A percentile compares a stretch with the other conserved stretches of the same genome.
Conservation (phyloP, 805 yeast species). For the Danielia reshetovae region DNA sequence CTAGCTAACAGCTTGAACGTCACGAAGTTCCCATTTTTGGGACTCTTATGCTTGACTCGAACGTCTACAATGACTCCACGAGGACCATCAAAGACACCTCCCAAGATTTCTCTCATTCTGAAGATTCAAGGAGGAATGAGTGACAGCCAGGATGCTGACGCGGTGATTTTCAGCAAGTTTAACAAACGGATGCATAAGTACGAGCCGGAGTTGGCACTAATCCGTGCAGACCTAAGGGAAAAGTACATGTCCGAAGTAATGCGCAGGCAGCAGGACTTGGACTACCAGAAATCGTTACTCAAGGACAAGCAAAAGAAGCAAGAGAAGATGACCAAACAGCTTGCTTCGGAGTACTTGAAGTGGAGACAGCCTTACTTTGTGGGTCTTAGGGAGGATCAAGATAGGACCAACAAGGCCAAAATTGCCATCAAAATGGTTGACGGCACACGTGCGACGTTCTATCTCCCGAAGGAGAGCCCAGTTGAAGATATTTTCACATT, state of each 20-base stretch:
- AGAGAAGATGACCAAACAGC: conserved; percentile 21
- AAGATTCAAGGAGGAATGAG: conserved; percentile 61
- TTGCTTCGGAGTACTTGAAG: conserved; percentile 36
- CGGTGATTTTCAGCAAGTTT: conserved; percentile 36
- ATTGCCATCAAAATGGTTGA: conserved; percentile 65
- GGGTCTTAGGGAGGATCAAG: conserved; percentile 17
- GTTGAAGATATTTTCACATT: conserved; percentile 32
- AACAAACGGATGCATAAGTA: conserved; percentile 49
- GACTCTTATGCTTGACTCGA: conserved; percentile 67
- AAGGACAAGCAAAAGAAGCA: conserved; percentile 55
- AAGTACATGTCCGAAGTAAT: conserved; percentile 53
- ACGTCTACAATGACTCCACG: conserved; percentile 50
- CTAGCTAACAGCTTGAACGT: conserved; percentile 72
- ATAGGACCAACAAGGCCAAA: conserved; percentile 39
- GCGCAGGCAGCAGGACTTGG: conserved; percentile 70
- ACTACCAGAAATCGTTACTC: conserved; percentile 66
- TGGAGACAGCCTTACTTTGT: conserved; percentile 27
- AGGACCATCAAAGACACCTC: conserved; percentile 49
- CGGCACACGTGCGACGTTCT: conserved; percentile 52
- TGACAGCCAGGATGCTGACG: conserved; percentile 31
- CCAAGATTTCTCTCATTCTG: conserved; percentile 58
- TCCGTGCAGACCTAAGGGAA: conserved; percentile 63
- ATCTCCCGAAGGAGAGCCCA: conserved; percentile 26
- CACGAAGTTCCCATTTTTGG: conserved; percentile 77
- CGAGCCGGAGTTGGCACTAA: conserved; percentile 54